Evolutionary conservation across 176 grass and related monocot genomes (phyloP).

Genomic region (Stipa capillata): DNA sequence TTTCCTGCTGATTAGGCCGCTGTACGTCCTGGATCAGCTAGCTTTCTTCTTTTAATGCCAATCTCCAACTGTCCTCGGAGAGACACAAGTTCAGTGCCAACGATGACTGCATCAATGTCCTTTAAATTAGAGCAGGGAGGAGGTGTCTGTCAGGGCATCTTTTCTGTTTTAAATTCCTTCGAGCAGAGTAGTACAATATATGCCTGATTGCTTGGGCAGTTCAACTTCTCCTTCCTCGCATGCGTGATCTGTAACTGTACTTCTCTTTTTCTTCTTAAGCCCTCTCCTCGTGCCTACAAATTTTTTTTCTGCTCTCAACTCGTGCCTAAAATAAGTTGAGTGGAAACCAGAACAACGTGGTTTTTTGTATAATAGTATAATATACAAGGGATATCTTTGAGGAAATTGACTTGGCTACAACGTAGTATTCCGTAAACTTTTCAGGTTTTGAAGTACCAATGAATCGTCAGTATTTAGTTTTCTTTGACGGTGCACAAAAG

Average conservation of each 20-base stretch:
- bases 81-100: neutral
- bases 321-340: neutral
- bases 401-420: too few species aligned
- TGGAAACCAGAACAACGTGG: neutral
- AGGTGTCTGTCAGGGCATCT: constrained; percentile 20
- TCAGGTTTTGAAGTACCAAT: too few species aligned
- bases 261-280: neutral
- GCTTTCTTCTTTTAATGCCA: constrained; percentile 2
- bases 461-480: neutral
- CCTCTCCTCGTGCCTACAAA: constrained; percentile 3
- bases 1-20: neutral
- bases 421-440: too few species aligned
- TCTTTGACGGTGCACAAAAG: too few species aligned
- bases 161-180: constrained; percentile 18
- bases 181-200: too few species aligned
- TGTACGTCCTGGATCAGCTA: neutral
- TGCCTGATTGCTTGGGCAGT: neutral
- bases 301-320: neutral
- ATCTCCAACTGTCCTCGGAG: neutral
- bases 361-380: neutral
- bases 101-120: neutral
- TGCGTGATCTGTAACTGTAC: neutral
- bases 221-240: neutral
- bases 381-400: too few species aligned
- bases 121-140: neutral